Evolutionary conservation across 192 early-diverging fungal genomes (phyloP), one percentile per base, ranked within the genome.

Genomic region (Mortierella claussenii): DNA sequence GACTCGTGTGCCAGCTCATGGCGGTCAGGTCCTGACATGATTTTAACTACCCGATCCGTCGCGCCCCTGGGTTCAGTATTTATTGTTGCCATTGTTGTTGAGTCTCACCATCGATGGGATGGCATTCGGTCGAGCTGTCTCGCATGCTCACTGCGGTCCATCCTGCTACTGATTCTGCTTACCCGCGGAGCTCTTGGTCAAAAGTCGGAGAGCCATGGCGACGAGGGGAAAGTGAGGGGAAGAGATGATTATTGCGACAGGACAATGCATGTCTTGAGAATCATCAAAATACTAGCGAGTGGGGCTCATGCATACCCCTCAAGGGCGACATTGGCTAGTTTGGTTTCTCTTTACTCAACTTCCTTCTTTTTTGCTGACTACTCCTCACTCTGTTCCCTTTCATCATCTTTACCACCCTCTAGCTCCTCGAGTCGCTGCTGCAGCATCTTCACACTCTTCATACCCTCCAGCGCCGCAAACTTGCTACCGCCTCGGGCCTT

Each of bases 171-270:
- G 37, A 40, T 40, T 7, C 37, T 0, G 17, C 23, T 75, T 76
- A 76, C 65, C 73, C 65, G 73, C 60, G 56, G 65, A 66, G 65
- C 73, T 76, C 65, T 67, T 76, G 65, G 64, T 67, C 65, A 76
- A 76, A 76, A 76, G 73, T 56, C 73, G 42, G 44, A 76, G 65
- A 61, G 73, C 73, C 65, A 76, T 76, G 57, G 65, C 48, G 45
- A 37, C 37, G 37, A 40, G 7, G 37, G 13, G 13, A n/a, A n/a
- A n/a, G 54, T 12, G 58, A 66, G 36, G 55, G 37, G 13, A 10
- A 7, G 13, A 40, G 13, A 40, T 40, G 37, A 40, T 40, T 13
- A 13, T 40, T 30, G n/a, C n/a, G n/a, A n/a, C n/a, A n/a, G n/a
- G n/a, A n/a, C n/a, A n/a, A n/a, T n/a, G n/a, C n/a, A n/a, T n/a